Percentiles rank a stretch among this genome's conserved stretches.
These are phyloP conservation scores for Quercus berberidifolia DNA, from an alignment of 306 rosid species.

Conservation along the genomic window DNA sequence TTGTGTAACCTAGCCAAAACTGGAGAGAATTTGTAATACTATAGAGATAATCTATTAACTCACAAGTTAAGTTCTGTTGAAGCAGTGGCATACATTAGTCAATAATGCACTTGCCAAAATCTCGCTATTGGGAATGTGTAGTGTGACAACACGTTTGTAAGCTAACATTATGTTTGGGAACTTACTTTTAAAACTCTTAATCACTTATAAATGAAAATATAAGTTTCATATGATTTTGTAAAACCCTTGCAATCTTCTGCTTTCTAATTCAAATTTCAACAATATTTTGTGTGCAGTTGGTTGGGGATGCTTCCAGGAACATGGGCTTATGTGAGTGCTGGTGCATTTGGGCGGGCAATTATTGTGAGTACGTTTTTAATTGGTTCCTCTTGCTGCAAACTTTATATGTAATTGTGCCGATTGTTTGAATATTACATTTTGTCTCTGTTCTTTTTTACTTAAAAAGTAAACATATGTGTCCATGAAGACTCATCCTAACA, in stretches of 20 bases:
- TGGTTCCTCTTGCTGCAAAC: not conserved
- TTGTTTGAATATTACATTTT: not conserved
- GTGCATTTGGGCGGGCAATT: slow-evolving; percentile 97
- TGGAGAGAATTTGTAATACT: not conserved
- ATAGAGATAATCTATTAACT: not conserved
- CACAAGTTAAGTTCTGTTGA: not conserved
- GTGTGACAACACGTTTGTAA: not conserved
- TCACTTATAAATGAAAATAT: not conserved
- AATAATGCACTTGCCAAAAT: not conserved
- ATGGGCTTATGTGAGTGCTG: slow-evolving; percentile 99
- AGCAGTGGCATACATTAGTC: not conserved
- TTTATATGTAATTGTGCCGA: not conserved
- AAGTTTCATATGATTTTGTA: not conserved
- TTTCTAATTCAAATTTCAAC: slow-evolving; percentile 20
- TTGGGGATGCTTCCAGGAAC: slow-evolving; percentile 99
- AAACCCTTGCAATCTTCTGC: not conserved
- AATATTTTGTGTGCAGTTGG: slow-evolving; percentile 64
- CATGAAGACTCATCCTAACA: too few species aligned
- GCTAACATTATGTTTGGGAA: not conserved
- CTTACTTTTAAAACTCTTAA: not conserved
- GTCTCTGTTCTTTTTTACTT: not conserved
- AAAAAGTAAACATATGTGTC: not conserved
- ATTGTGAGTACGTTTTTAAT: slow-evolving; percentile 70
- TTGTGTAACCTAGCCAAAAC: not conserved
- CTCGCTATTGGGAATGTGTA: not conserved